Percentiles rank a stretch among this genome's conserved stretches.
These are phyloP conservation scores for Coniochaeta sp. DNA, from an alignment of 2,329 filamentous ascomycete genomes.

Conservation along the genomic window DNA sequence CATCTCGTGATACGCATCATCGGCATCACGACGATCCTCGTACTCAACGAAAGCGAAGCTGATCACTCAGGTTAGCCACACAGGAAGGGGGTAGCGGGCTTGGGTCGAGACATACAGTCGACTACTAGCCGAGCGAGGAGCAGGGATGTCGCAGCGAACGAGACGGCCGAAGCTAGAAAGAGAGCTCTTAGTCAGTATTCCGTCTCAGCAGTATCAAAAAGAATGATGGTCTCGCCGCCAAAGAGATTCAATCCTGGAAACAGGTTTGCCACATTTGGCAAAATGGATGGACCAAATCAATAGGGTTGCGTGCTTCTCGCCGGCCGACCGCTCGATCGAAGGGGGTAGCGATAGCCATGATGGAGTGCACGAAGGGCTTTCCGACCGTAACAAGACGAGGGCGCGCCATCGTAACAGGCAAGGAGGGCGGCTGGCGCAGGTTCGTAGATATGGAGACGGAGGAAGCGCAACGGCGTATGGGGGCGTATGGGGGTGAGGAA, in stretches of 20 bases:
- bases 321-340: constrained; percentile 42
- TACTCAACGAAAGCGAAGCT: constrained; percentile 99
- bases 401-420: constrained; percentile 18
- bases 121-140: constrained; percentile 86
- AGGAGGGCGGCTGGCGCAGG: constrained; percentile 12
- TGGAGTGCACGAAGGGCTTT: constrained; percentile 23
- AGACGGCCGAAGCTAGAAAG: constrained; percentile 81
- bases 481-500: constrained; percentile 6
- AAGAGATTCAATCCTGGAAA: constrained; percentile 15
- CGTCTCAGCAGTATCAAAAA: constrained; percentile 21
- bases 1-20: constrained; percentile 99
- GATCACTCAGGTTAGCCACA: neutral
- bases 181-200: constrained; percentile 39
- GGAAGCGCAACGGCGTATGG: constrained; percentile 12
- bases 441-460: constrained; percentile 9
- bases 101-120: constrained; percentile 84
- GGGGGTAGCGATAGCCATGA: constrained; percentile 12
- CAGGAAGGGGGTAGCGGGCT: neutral
- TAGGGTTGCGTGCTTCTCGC: constrained; percentile 23
- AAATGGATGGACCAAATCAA: no score
- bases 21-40: constrained; percentile 94
- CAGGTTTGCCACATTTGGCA: constrained; percentile 20
- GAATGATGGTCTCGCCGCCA: neutral
- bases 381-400: constrained; percentile 24
- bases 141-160: constrained; percentile 96